These are phyloP conservation scores for Smittium mucronatum DNA, from an alignment of 371 early-diverging fungal genomes.

Conservation along the genomic window DNA sequence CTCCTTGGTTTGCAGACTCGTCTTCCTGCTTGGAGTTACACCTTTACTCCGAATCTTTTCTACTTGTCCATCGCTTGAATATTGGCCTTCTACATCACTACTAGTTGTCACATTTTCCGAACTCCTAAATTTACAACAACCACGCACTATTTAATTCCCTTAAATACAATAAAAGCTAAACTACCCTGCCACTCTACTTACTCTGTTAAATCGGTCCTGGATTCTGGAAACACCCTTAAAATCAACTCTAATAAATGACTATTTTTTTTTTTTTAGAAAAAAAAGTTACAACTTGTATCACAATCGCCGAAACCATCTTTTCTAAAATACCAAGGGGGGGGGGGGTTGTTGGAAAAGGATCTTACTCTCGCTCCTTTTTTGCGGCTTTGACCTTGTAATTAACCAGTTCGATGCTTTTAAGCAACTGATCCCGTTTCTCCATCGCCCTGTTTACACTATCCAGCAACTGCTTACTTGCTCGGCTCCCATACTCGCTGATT, in stretches of 20 bases:
- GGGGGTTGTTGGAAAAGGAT: background rate
- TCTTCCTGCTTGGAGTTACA: background rate
- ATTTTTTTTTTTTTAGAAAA: conserved; percentile 5
- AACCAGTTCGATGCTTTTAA: conserved; percentile 16
- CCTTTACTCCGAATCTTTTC: background rate
- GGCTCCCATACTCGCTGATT: background rate
- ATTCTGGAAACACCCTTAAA: conserved; percentile 22
- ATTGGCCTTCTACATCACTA: background rate
- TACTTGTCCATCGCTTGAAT: background rate
- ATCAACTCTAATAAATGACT: conserved; percentile 28
- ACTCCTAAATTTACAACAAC: background rate
- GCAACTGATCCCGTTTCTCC: conserved; percentile 7
- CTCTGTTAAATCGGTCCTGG: conserved; percentile 20
- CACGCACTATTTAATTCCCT: background rate
- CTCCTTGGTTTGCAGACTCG: background rate
- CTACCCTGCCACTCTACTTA: conserved; percentile 2
- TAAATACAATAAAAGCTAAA: background rate
- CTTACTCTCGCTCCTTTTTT: conserved; percentile 27
- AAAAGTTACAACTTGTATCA: background rate
- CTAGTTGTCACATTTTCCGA: background rate
- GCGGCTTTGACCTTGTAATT: conserved; percentile 15
- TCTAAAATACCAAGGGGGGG: background rate
- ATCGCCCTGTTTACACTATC: background rate
- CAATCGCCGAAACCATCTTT: background rate
- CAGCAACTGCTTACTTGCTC: background rate